Evolutionary conservation across 345 rosid genomes (phyloP).

Genomic region (Stellera chamaejasme): DNA sequence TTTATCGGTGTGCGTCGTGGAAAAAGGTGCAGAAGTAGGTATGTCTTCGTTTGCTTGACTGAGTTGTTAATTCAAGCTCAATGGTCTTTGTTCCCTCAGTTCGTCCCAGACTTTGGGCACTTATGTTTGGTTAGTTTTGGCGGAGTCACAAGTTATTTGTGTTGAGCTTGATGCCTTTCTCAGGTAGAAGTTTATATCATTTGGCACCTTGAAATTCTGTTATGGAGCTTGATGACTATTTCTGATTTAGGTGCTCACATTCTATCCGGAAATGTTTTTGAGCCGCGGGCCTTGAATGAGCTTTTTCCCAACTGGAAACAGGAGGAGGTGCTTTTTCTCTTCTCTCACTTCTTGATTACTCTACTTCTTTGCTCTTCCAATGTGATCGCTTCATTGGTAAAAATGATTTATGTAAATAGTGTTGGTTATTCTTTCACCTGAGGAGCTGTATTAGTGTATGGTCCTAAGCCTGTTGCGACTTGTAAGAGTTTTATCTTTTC

Average conservation of each 20-base stretch:
- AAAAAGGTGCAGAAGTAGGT: slow-evolving; percentile 96
- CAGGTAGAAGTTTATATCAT: background rate
- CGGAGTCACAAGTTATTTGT: too few species aligned
- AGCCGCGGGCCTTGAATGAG: slow-evolving; percentile 81
- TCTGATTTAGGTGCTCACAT: slow-evolving; percentile 65
- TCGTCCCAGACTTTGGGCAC: background rate
- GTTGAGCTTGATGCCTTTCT: background rate
- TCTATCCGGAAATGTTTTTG: slow-evolving; percentile 84
- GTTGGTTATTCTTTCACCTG: too few species aligned
- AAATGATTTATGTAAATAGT: background rate
- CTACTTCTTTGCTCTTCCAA: background rate
- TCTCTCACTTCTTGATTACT: background rate
- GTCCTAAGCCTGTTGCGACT: too few species aligned
- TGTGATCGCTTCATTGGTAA: background rate
- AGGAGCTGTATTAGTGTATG: too few species aligned
- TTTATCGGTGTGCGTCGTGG: slow-evolving; percentile 92
- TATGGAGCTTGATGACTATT: too few species aligned
- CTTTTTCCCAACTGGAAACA: slow-evolving; percentile 91
- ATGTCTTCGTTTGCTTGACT: slow-evolving; percentile 7
- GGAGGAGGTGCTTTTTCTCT: slow-evolving; percentile 49
- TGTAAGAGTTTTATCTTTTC: too few species aligned
- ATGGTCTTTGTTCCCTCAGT: background rate
- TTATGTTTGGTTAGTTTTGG: background rate
- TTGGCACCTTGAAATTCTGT: background rate
- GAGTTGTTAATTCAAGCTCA: background rate